Evolutionary conservation across 441 rosid species (phyloP).

Genomic region (Manihot esculenta): DNA sequence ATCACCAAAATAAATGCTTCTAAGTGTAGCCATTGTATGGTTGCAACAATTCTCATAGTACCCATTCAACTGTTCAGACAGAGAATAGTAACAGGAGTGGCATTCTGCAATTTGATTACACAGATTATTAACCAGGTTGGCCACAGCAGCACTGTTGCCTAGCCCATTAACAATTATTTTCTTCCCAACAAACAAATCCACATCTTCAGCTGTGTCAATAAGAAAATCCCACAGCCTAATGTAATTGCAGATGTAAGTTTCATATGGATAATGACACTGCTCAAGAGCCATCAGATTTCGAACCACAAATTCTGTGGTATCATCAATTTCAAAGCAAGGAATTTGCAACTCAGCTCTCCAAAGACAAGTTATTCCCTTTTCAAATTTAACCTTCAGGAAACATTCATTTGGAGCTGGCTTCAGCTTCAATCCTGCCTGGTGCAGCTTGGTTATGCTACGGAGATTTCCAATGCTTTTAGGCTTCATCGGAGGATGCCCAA

Average conservation of each 20-base stretch:
- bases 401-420: background rate
- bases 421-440: slow-evolving; percentile 29
- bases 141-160: slow-evolving; percentile 3
- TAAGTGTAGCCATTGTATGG: slow-evolving; percentile 21
- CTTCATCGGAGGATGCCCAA: background rate
- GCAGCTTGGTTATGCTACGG: slow-evolving; percentile 21
- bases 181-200: slow-evolving; percentile 27
- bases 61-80: slow-evolving; percentile 10
- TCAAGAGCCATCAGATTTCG: slow-evolving; percentile 36
- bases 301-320: slow-evolving; percentile 22
- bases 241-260: slow-evolving; percentile 29
- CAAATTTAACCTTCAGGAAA: slow-evolving; percentile 16
- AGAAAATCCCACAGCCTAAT: slow-evolving; percentile 25
- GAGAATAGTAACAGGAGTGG: slow-evolving; percentile 25
- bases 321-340: slow-evolving; percentile 23
- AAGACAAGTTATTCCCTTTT: background rate
- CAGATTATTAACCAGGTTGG: slow-evolving; percentile 20
- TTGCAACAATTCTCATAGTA: slow-evolving; percentile 17
- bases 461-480: background rate
- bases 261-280: slow-evolving; percentile 32
- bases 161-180: slow-evolving; percentile 14
- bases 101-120: slow-evolving; percentile 32
- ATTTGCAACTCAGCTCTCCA: slow-evolving; percentile 17
- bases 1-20: slow-evolving; percentile 28
- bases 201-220: slow-evolving; percentile 26